These are phyloP conservation scores for Hypoxylon sp. DNA, from an alignment of 2,329 filamentous ascomycete genomes.

Conservation along the genomic window DNA sequence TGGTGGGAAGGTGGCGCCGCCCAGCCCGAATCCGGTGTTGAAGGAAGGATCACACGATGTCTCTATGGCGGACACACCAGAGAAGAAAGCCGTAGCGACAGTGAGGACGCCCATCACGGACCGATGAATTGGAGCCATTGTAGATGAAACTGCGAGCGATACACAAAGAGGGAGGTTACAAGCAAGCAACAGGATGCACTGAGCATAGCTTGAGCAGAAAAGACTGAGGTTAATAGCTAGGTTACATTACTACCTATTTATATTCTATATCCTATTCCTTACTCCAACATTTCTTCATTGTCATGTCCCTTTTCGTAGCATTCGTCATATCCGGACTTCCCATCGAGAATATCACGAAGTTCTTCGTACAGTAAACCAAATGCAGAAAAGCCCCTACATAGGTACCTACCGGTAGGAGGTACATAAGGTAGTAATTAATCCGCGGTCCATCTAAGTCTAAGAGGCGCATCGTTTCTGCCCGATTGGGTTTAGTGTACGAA, in stretches of 20 bases:
- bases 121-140: background rate
- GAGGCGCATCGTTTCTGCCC: background rate
- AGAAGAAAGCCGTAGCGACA: background rate
- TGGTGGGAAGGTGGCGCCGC: constrained; percentile 18
- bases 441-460: background rate
- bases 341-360: background rate
- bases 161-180: background rate
- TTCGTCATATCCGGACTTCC: background rate
- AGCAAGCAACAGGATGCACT: background rate
- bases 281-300: no score
- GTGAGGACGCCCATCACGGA: background rate
- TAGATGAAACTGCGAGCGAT: background rate
- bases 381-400: background rate
- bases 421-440: no score
- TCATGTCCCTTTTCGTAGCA: background rate
- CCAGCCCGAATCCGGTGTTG: constrained; percentile 26
- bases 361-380: background rate
- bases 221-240: background rate
- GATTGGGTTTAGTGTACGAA: background rate
- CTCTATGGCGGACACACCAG: background rate
- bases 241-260: background rate
- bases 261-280: no score
- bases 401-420: no score
- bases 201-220: background rate
- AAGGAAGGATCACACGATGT: constrained; percentile 1